Percentiles rank a stretch among this genome's conserved stretches.
Evolutionary conservation across 2,329 filamentous ascomycete genomes (phyloP).

Genomic region (Verticillium alfalfae): DNA sequence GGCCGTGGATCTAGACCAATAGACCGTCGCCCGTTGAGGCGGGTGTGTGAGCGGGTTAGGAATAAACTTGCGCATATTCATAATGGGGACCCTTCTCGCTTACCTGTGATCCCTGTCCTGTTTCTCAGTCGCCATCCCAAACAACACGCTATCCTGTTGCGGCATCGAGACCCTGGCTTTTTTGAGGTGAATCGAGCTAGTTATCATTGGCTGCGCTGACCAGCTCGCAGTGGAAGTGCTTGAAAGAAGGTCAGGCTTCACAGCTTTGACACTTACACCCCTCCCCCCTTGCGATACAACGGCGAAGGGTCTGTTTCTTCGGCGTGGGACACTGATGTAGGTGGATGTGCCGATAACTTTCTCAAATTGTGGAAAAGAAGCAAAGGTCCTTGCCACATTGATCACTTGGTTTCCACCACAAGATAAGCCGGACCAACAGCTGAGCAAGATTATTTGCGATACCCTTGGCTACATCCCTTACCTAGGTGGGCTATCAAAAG

Average conservation of each 20-base stretch:
- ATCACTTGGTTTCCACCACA: background rate
- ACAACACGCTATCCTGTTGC: background rate
- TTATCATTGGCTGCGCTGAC: slow-evolving; percentile 5
- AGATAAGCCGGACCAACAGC: background rate
- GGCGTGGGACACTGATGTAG: background rate
- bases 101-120: background rate
- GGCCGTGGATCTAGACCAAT: background rate
- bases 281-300: background rate
- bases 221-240: background rate
- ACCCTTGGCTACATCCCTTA: background rate
- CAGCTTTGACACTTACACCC: background rate
- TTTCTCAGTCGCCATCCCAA: background rate
- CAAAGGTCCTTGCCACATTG: background rate
- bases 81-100: background rate
- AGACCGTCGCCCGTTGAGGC: background rate
- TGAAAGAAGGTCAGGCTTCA: background rate
- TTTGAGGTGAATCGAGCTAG: slow-evolving; percentile 10
- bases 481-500: background rate
- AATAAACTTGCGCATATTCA: background rate
- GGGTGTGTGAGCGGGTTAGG: background rate
- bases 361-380: background rate
- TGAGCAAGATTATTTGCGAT: background rate
- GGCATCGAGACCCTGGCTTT: background rate
- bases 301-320: background rate
- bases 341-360: background rate